Evolutionary conservation across 306 rosid species (phyloP), one percentile per base, ranked within the genome.

Genomic region (Begonia fuchsioides): DNA sequence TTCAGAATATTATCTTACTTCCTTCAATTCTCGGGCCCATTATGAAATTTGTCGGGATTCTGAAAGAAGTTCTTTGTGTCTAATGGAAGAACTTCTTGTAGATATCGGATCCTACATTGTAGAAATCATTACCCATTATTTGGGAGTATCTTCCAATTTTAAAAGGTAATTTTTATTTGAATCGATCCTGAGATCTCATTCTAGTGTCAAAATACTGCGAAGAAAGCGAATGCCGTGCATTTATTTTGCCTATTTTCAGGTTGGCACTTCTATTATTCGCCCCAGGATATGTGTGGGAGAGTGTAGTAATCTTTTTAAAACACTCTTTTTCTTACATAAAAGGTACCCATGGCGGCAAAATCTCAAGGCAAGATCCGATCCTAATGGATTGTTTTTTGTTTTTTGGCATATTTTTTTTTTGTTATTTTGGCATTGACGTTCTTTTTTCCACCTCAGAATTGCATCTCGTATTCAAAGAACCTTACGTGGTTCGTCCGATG

Each of bases 401-500:
- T 52, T 5, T 26, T 0, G 19, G 17, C 13, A 19, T 13, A 15
- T 38, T 44, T 46, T 39, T 9, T 54, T 49, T 63, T 58, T 54
- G n/a, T n/a, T n/a, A n/a, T n/a, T 65, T 32, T 40, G 26, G 26
- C 38, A 51, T 54, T 32, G 15, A 12, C 50, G 15, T 38, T 61
- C 39, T 2, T 51, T 64, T 69, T 47, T 26, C 46, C 49, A 44
- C 62, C 40, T 62, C 82, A 80, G 94, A 68, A 32, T 68, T 45
- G 38, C 38, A 54, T 63, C 76, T 62, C 71, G 93, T 10, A 60
- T 76, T 54, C 17, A 16, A 72, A 88, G 52, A 66, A 59, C 94
- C 44, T 61, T 74, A 73, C 76, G 41, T 16, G 94, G 94, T 54
- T 88, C 96, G 51, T 56, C 76, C 13, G 80, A 74, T 59, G 93